Evolutionary conservation across 2,329 filamentous ascomycete species (phyloP).

Genomic region (Pseudogymnoascus sp.): DNA sequence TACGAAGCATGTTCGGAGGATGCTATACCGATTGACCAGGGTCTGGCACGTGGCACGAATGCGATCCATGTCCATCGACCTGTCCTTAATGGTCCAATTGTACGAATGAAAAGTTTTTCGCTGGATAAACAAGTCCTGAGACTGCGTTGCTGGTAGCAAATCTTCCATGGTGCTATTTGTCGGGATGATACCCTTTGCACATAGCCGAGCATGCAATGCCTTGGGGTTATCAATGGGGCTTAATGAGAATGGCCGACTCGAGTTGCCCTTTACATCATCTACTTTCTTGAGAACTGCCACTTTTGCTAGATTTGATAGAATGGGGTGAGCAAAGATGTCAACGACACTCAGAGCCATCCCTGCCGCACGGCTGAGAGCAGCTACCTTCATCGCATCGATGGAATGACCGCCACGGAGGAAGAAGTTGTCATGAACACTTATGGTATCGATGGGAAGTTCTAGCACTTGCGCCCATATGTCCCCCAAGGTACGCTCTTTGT

Average conservation of each 20-base stretch:
- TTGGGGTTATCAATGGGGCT: background rate
- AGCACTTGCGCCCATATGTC: slow-evolving; percentile 36
- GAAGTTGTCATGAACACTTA: slow-evolving; percentile 29
- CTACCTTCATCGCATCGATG: slow-evolving; percentile 36
- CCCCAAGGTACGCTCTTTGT: slow-evolving; percentile 18
- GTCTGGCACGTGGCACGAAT: slow-evolving; percentile 8
- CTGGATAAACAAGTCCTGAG: slow-evolving; percentile 5
- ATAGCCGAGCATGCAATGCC: background rate
- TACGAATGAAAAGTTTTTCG: background rate
- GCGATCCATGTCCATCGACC: slow-evolving; percentile 6
- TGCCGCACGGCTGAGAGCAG: slow-evolving; percentile 24
- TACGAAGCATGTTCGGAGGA: slow-evolving; percentile 15
- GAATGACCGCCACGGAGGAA: slow-evolving; percentile 38
- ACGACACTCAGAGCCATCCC: slow-evolving; percentile 12
- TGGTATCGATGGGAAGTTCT: slow-evolving; percentile 26
- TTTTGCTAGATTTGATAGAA: slow-evolving; percentile 11
- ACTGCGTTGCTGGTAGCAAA: slow-evolving; percentile 13
- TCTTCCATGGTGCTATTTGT: slow-evolving; percentile 11
- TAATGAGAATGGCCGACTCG: background rate
- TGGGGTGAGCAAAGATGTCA: slow-evolving; percentile 13
- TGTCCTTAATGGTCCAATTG: slow-evolving; percentile 10
- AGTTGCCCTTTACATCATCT: background rate
- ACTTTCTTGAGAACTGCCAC: background rate
- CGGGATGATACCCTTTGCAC: background rate
- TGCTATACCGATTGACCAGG: slow-evolving; percentile 10